Evolutionary conservation across 2,329 filamentous ascomycete species (phyloP), one percentile per base, ranked within the genome.

Genomic region (Scortechinia acanthostroma): DNA sequence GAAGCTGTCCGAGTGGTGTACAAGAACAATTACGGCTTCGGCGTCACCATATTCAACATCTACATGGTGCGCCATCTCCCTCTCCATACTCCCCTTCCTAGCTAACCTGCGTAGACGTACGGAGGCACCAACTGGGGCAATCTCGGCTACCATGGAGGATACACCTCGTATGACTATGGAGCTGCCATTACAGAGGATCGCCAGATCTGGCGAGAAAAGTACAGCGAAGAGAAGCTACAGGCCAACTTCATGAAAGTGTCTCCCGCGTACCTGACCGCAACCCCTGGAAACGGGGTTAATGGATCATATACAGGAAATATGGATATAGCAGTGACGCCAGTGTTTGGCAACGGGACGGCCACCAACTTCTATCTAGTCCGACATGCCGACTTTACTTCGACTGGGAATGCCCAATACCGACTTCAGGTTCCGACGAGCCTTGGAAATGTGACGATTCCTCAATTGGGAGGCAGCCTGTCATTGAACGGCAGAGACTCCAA

Each of bases 401-500:
- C 10, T 10, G n/a, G n/a, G 10, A 30, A n/a, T 30, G n/a, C 25
- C n/a, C 25, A 30, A n/a, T 30, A 30, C n/a, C 10, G 10, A 10
- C 25, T 30, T 10, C 10, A n/a, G 10, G 10, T 58, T 3, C 54
- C 60, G 4, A 68, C 64, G 6, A 66, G 63, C 48, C 53, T 55
- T 30, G 66, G 66, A 14, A 49, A 54, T 2, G 19, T 69, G 40
- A 66, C 58, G 0, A 54, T 69, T 43, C 66, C 66, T 20, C 65
- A 68, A 46, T 55, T 67, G 6, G 61, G 58, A 17, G 61, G 63
- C 5, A 55, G 50, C 3, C 52, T 69, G 22, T 59, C 59, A 2
- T 53, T 69, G 0, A 57, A 61, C 46, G 63, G 63, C 3, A 61
- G 65, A 43, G 66, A 69, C 47, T 69, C 66, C 2, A 69, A 69